Evolutionary conservation across 257 asterid genomes (phyloP), one percentile per base, ranked within the genome.

Genomic region (Solanum pimpinellifolium): DNA sequence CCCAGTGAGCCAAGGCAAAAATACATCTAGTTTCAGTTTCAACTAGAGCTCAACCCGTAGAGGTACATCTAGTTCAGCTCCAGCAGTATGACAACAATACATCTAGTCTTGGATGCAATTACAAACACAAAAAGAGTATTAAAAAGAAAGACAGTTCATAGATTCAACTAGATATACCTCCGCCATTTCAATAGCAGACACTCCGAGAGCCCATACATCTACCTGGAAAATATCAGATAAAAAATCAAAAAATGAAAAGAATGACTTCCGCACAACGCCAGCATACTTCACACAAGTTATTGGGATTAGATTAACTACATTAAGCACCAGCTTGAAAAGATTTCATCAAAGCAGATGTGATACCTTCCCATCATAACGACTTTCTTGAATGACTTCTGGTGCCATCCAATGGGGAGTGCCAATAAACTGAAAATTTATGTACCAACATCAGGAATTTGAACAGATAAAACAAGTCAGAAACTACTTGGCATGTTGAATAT

Each of bases 371-470:
- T 97, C 99, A 77, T 97, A 97, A 77, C 98, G 99, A 87, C 98
- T 97, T 93, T 95, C 99, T 94, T 97, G 99, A 92, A 97, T 97
- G 91, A 97, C 99, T 92, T 97, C 99, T 87, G 99, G 99, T 85
- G 99, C 99, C 99, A 97, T 97, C 99, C 99, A 97, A 89, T 97
- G 99, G 11, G 99, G 99, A 76, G 99, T 97, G 60, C 99, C 99
- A 23, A 97, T 97, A 90, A 97, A 97, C 99, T 97, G 90, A 84
- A 89, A 83, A 88, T n/a, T 88, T 52, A 85, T 69, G 62, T 15
- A 47, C 84, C 39, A 90, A 47, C 6, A 35, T 66, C 77, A 68
- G 86, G 88, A 87, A 86, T 83, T 75, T 88, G 87, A 87, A 56
- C 21, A 3, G 85, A 73, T 44, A 73, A 85, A 70, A 6, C 69